These are phyloP conservation scores for Starmerella bacillaris DNA, from an alignment of 805 yeast genomes.

Conservation along the genomic window DNA sequence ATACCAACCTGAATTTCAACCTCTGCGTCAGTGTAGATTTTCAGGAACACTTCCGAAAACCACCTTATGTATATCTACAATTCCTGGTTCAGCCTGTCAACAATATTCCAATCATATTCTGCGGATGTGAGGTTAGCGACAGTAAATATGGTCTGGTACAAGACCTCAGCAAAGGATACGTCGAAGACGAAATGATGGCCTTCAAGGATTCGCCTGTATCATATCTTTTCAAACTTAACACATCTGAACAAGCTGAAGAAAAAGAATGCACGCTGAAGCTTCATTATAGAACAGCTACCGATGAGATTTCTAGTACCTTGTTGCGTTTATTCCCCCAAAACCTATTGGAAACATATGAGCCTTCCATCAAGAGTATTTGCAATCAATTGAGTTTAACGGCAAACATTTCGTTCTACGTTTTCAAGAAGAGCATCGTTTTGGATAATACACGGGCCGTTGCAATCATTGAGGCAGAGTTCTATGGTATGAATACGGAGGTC, in stretches of 20 bases:
- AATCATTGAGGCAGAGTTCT: slow-evolving; percentile 9
- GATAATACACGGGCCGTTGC: slow-evolving; percentile 2
- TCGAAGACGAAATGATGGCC: slow-evolving; percentile 28
- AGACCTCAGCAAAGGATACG: no score
- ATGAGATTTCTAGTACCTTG: slow-evolving; percentile 14
- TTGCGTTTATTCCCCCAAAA: not conserved
- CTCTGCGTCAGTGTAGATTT: slow-evolving; percentile 56
- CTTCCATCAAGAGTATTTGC: not conserved
- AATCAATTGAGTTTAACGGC: not conserved
- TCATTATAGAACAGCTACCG: slow-evolving; percentile 8
- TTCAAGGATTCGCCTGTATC: slow-evolving; percentile 56
- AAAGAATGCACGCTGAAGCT: slow-evolving; percentile 12
- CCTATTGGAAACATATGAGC: not conserved
- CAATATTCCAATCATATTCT: slow-evolving; percentile 37
- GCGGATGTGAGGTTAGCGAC: slow-evolving; percentile 27
- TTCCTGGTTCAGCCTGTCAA: slow-evolving; percentile 50
- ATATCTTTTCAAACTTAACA: slow-evolving; percentile 35
- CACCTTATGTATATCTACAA: slow-evolving; percentile 38
- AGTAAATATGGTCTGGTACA: slow-evolving; percentile 19
- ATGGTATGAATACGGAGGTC: slow-evolving; percentile 9
- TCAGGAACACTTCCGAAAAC: slow-evolving; percentile 51
- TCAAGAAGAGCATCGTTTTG: not conserved
- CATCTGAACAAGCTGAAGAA: slow-evolving; percentile 6
- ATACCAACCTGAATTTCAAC: slow-evolving; percentile 31
- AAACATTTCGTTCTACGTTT: not conserved